Percentiles rank a stretch among this genome's conserved stretches.
phyloP scores from a whole-genome alignment of 2,329 filamentous ascomycete species.

The Cladophialophora exuberans region DNA sequence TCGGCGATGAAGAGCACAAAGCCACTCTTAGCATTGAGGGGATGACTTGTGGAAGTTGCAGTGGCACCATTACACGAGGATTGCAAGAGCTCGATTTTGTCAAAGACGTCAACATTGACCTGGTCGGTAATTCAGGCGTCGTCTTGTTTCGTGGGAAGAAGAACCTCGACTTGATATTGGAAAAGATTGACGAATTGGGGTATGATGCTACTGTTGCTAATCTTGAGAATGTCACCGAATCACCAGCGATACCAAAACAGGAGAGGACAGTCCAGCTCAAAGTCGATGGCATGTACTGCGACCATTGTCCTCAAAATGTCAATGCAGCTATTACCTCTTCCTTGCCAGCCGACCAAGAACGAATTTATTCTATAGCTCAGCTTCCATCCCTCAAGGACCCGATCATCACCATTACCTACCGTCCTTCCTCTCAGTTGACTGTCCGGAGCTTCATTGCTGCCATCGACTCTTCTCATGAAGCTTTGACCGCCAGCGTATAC shows the following conservation, averaged over 20 bases:
- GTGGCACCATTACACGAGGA: constrained; percentile 52
- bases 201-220: constrained; percentile 66
- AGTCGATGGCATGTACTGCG: constrained; percentile 75
- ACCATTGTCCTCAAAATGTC: constrained; percentile 64
- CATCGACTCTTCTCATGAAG: constrained; percentile 68
- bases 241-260: constrained; percentile 28
- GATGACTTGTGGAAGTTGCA: constrained; percentile 63
- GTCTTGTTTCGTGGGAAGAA: constrained; percentile 54
- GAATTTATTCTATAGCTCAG: constrained; percentile 53
- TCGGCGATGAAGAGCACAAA: constrained; percentile 35
- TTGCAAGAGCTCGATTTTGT: constrained; percentile 53
- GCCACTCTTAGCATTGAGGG: constrained; percentile 57
- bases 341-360: constrained; percentile 38
- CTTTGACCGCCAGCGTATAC: constrained; percentile 70
- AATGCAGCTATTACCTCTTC: constrained; percentile 35
- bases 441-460: constrained; percentile 72
- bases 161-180: constrained; percentile 49
- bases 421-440: constrained; percentile 71
- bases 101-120: constrained; percentile 52
- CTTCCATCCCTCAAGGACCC: constrained; percentile 64
- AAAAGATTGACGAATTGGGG: constrained; percentile 62
- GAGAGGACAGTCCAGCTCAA: constrained; percentile 64
- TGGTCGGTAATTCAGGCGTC: constrained; percentile 54
- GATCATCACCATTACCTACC: constrained; percentile 71
- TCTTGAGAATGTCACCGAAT: constrained; percentile 42